Base-by-base conservation (phyloP, 2,329 filamentous ascomycete genomes). In the Verticillium albo-atrum region DNA sequence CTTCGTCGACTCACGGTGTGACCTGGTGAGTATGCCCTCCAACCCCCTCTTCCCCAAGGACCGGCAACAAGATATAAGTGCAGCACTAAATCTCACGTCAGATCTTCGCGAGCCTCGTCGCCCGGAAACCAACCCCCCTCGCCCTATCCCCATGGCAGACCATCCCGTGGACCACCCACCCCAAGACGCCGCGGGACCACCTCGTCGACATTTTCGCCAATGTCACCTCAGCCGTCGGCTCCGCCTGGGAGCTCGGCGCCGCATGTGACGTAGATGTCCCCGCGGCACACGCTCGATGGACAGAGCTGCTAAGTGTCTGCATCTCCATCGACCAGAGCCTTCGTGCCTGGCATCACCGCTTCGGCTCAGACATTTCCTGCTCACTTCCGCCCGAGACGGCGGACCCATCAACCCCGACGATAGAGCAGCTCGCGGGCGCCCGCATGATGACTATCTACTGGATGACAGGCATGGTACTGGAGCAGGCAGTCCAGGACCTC, bases 161-260 rank as follows among this genome's bases (percentile, higher is more conserved):
- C 6, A 28, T 53, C 4, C 61, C 61, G 2, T 63, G 59, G 61
- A 50, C 3, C 77, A 83, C 56, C 77, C 82, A n/a, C 76, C 69
- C 70, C 55, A 71, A 73, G 64, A 73, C 71, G 14, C 70, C 71
- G 6, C 67, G 69, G 23, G 71, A 74, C 50, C 56, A 70, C 6
- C 64, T 74, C 2, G 42, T 63, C 3, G 61, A 63, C 32, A 56
- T 63, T 23, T 32, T 63, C 20, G 34, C 59, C 35, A 54, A 61
- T 27, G 32, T 64, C 10, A 56, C 61, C 26, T 51, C 47, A 20
- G 27, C 14, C 26, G 20, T 64, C 25, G 10, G 58, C 9, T 56
- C 57, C 25, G 53, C 27, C 42, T 42, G 57, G 20, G 56, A 60
- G n/a, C 27, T 52, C n/a, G 53, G 34, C n/a, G 14, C n/a, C 20